Percentiles rank a stretch among this genome's conserved stretches.
Conservation (phyloP, 306 rosid species). For the Abrus pulchellus region DNA sequence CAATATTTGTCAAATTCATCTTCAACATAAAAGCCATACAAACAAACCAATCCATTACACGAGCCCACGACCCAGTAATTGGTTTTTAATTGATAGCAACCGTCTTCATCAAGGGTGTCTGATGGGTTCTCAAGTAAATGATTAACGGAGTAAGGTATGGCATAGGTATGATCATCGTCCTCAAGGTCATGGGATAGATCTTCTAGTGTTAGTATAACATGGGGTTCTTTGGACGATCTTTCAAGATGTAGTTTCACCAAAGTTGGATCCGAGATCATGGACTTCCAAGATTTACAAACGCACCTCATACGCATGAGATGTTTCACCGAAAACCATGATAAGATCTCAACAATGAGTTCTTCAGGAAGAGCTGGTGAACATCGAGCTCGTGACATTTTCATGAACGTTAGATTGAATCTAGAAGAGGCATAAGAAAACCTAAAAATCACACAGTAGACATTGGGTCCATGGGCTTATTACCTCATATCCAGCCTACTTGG, state of each 20-base stretch:
- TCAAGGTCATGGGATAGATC: background rate
- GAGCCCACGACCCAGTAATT: background rate
- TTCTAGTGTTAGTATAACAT: background rate
- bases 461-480: too few relatives aligned
- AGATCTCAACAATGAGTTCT: background rate
- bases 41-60: background rate
- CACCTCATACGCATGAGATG: background rate
- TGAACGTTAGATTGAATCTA: too few relatives aligned
- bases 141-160: background rate
- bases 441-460: too few relatives aligned
- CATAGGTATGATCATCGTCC: too few relatives aligned
- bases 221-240: background rate
- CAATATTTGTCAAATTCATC: too few relatives aligned
- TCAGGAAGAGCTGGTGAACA: background rate
- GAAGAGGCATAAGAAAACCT: too few relatives aligned
- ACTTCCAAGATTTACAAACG: background rate
- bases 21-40: too few relatives aligned
- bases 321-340: background rate
- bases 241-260: background rate
- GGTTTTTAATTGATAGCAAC: too few relatives aligned
- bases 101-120: background rate
- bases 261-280: background rate
- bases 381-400: too few relatives aligned
- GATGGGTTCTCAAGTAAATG: background rate
- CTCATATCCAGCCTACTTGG: too few relatives aligned